Evolutionary conservation across 495 filamentous ascomycete species (phyloP).

Genomic region (Podospora pseudoanserina): DNA sequence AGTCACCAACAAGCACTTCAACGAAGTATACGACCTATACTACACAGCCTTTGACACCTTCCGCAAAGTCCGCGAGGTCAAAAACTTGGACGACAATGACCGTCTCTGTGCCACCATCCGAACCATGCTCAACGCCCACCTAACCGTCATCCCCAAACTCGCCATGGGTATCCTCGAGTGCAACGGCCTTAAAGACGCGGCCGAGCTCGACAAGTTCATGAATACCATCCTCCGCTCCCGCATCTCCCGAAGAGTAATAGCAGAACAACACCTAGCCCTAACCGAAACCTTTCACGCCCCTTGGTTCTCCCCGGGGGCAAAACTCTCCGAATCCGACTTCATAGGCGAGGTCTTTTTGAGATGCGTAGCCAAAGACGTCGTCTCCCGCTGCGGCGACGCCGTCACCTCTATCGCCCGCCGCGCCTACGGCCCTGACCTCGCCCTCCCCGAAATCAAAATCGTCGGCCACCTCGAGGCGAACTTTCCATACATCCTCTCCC

Average conservation of each 20-base stretch:
- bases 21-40: slow-evolving; percentile 93
- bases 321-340: slow-evolving; percentile 72
- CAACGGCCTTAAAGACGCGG: slow-evolving; percentile 67
- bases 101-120: slow-evolving; percentile 76
- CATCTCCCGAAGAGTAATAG: slow-evolving; percentile 93
- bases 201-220: slow-evolving; percentile 90
- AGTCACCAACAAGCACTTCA: slow-evolving; percentile 90
- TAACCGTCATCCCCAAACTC: slow-evolving; percentile 88
- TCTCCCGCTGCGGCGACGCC: slow-evolving; percentile 73
- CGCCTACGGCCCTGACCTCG: slow-evolving; percentile 63
- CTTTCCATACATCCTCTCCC: slow-evolving; percentile 94
- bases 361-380: slow-evolving; percentile 87
- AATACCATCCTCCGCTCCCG: slow-evolving; percentile 85
- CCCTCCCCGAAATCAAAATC: slow-evolving; percentile 78
- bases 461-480: slow-evolving; percentile 82
- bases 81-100: slow-evolving; percentile 87
- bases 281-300: slow-evolving; percentile 92
- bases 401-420: slow-evolving; percentile 64
- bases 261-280: slow-evolving; percentile 94
- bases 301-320: slow-evolving; percentile 84
- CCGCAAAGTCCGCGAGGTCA: slow-evolving; percentile 77
- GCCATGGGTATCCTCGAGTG: slow-evolving; percentile 93
- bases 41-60: slow-evolving; percentile 91
- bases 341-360: slow-evolving; percentile 94
- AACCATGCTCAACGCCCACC: slow-evolving; percentile 76